phyloP scores from a whole-genome alignment of 1,139 yeast species.

The Pichia sp. region DNA sequence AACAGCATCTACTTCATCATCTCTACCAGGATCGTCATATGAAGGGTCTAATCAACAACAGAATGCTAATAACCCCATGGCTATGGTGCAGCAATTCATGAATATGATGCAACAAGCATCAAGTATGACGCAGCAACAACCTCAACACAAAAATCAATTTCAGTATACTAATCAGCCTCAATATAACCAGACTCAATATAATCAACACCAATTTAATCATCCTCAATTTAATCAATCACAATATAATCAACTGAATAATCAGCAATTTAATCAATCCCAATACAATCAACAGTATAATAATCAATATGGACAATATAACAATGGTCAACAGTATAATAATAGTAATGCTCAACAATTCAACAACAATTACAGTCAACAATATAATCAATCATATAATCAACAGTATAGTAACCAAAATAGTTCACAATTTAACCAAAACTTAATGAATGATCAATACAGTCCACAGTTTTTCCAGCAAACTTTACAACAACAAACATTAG shows the following conservation, averaged over 20 bases:
- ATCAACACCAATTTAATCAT: neutral
- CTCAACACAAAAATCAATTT: constrained; percentile 7
- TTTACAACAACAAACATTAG: neutral
- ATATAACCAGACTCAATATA: constrained; percentile 3
- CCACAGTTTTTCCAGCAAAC: neutral
- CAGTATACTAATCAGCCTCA: constrained; percentile 15
- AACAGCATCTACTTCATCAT: neutral
- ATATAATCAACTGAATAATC: neutral
- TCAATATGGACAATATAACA: neutral
- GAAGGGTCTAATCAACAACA: neutral
- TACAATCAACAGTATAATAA: constrained; percentile 7
- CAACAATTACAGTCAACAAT: neutral
- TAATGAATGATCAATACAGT: neutral
- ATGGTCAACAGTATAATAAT: no score
- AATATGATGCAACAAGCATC: constrained; percentile 14
- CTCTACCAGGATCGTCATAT: neutral
- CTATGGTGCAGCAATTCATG: constrained; percentile 16
- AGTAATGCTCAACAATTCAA: neutral
- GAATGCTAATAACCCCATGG: constrained; percentile 5
- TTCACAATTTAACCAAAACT: neutral
- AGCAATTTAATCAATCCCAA: constrained; percentile 12
- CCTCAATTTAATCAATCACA: neutral
- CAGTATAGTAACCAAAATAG: neutral
- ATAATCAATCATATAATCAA: neutral
- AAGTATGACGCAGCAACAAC: neutral